phyloP scores from a whole-genome alignment of 164 flowering plant genomes.

The Magnolia kwangsiensis region DNA sequence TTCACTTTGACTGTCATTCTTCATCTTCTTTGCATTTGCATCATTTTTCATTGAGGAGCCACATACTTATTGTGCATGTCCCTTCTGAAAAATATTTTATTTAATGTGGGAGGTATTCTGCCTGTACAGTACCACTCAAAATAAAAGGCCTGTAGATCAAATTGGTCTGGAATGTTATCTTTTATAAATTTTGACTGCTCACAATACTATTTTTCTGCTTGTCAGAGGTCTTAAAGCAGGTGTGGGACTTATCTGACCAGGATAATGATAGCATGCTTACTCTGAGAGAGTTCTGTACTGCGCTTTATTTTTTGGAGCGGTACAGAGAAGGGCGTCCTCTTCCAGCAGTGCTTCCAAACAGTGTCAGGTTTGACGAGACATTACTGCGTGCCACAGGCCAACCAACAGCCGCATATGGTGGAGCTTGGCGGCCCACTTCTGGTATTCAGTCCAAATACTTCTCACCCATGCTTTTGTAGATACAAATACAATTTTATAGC shows the following conservation, averaged over 20 bases:
- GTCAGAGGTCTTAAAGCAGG: constrained; percentile 94
- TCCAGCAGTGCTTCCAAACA: constrained; percentile 67
- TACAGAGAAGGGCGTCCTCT: constrained; percentile 89
- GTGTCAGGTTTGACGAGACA: constrained; percentile 61
- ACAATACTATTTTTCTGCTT: constrained; percentile 16
- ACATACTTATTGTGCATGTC: too few relatives aligned
- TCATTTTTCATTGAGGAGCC: too few relatives aligned
- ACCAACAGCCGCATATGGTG: constrained; percentile 45
- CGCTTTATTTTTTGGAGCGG: constrained; percentile 93
- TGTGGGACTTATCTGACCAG: constrained; percentile 97
- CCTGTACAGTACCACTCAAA: too few relatives aligned
- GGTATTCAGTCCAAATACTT: constrained; percentile 38
- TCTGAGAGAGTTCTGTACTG: constrained; percentile 79
- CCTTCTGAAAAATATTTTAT: too few relatives aligned
- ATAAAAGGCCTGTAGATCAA: too few relatives aligned
- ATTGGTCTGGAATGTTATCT: too few relatives aligned
- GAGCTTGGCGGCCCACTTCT: constrained; percentile 52
- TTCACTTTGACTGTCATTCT: too few relatives aligned
- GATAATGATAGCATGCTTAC: constrained; percentile 97
- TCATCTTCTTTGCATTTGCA: too few relatives aligned
- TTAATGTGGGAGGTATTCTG: too few relatives aligned
- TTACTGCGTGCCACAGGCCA: constrained; percentile 52
- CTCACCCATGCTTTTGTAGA: background rate
- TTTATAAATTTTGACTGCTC: background rate
- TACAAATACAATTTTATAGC: background rate